Evolutionary conservation across 106 monocot species (phyloP).

Genomic region (Dioscorea dumetorum): DNA sequence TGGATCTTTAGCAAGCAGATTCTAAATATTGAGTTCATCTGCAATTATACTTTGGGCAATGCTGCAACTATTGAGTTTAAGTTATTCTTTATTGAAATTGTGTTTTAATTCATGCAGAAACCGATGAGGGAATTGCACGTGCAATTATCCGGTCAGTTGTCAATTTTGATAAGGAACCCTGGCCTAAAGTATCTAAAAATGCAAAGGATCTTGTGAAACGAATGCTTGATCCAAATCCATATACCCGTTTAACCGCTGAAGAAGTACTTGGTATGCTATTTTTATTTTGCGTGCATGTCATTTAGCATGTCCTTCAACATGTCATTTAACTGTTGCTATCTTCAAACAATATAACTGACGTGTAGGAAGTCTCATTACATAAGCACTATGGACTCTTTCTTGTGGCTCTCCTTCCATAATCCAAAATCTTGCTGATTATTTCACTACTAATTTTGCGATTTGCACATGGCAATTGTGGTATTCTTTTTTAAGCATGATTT

Average conservation of each 20-base stretch:
- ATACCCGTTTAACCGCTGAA: constrained; percentile 35
- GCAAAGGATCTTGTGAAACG: constrained; percentile 56
- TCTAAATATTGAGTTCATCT: too few species aligned
- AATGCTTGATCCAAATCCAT: constrained; percentile 59
- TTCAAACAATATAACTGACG: too few species aligned
- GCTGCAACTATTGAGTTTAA: background rate
- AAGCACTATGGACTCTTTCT: too few species aligned
- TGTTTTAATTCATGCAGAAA: constrained; percentile 27
- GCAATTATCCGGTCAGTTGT: constrained; percentile 33
- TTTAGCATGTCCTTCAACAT: too few species aligned
- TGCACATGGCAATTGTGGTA: too few species aligned
- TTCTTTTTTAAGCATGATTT: too few species aligned
- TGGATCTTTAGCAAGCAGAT: too few species aligned
- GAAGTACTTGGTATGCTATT: constrained; percentile 47
- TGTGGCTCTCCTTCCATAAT: too few species aligned
- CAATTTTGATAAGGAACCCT: constrained; percentile 55
- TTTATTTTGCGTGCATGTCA: background rate
- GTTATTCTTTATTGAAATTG: background rate
- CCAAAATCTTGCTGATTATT: too few species aligned
- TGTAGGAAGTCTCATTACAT: too few species aligned
- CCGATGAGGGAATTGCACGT: constrained; percentile 56
- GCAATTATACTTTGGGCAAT: background rate
- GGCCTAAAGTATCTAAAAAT: constrained; percentile 49
- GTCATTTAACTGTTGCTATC: too few species aligned
- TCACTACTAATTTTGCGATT: too few species aligned